Evolutionary conservation across 441 rosid genomes (phyloP).

Genomic region (Mallotus japonicus): DNA sequence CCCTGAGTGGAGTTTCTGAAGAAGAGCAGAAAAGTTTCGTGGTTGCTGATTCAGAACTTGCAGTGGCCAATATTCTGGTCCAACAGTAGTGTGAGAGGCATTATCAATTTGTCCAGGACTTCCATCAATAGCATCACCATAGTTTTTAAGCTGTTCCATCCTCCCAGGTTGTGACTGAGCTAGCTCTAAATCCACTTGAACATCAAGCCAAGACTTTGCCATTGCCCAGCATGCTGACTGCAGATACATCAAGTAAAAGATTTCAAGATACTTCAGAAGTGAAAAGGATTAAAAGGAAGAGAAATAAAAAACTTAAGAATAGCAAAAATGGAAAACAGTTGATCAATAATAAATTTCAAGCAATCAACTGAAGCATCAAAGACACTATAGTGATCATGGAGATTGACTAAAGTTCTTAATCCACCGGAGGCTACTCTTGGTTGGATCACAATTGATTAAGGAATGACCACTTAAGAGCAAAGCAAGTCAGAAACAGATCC

Average conservation of each 20-base stretch:
- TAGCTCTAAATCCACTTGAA: slow-evolving; percentile 88
- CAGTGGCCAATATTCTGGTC: slow-evolving; percentile 90
- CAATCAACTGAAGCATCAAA: slow-evolving; percentile 6
- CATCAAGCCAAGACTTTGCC: slow-evolving; percentile 99
- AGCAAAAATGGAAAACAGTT: slow-evolving; percentile 1
- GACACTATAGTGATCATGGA: background rate
- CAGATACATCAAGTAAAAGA: slow-evolving; percentile 23
- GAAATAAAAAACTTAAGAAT: background rate
- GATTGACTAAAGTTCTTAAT: background rate
- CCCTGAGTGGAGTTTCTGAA: slow-evolving; percentile 98
- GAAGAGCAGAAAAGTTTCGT: slow-evolving; percentile 76
- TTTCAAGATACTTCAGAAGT: slow-evolving; percentile 11
- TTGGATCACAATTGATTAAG: background rate
- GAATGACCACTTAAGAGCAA: background rate
- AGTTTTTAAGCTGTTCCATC: slow-evolving; percentile 60
- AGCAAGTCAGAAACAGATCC: background rate
- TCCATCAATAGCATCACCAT: slow-evolving; percentile 53
- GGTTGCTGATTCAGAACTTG: slow-evolving; percentile 95
- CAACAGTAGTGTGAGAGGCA: slow-evolving; percentile 44
- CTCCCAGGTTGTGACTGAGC: slow-evolving; percentile 68
- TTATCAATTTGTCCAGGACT: slow-evolving; percentile 57
- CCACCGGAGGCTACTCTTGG: background rate
- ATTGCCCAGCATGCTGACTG: slow-evolving; percentile 99
- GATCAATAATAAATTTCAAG: background rate
- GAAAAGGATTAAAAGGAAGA: background rate